Evolutionary conservation across 805 yeast genomes (phyloP).

Genomic region (Cyberlindnera xylosilytica): DNA sequence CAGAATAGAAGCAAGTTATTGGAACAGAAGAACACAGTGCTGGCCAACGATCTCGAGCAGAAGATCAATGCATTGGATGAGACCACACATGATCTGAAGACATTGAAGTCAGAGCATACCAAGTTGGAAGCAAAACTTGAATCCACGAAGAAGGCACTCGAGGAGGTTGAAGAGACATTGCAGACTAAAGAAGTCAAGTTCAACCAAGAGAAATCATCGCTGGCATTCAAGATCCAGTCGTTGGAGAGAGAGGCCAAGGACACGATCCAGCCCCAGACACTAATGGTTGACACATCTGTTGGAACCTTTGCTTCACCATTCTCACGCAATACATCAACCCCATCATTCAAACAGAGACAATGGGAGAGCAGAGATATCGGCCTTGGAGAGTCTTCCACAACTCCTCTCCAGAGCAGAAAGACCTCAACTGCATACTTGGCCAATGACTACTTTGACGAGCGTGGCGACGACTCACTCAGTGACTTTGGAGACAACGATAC

Average conservation of each 20-base stretch:
- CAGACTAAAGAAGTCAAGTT: slow-evolving; percentile 18
- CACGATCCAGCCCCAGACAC: slow-evolving; percentile 17
- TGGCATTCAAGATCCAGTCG: slow-evolving; percentile 19
- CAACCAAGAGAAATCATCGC: slow-evolving; percentile 16
- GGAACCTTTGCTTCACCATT: slow-evolving; percentile 6
- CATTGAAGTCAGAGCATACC: slow-evolving; percentile 26
- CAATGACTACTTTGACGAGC: slow-evolving; percentile 16
- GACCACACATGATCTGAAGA: slow-evolving; percentile 19
- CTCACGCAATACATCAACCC: slow-evolving; percentile 17
- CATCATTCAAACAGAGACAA: slow-evolving; percentile 16
- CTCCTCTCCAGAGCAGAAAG: slow-evolving; percentile 37
- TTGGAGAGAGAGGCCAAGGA: slow-evolving; percentile 21
- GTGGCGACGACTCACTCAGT: slow-evolving; percentile 12
- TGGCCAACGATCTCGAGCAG: slow-evolving; percentile 30
- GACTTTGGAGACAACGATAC: slow-evolving; percentile 15
- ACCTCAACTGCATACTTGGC: slow-evolving; percentile 14
- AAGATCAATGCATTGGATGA: slow-evolving; percentile 25
- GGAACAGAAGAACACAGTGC: slow-evolving; percentile 25
- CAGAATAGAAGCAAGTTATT: slow-evolving; percentile 27
- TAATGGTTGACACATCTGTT: slow-evolving; percentile 10
- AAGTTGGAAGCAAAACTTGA: slow-evolving; percentile 21
- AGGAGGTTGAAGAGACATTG: slow-evolving; percentile 25
- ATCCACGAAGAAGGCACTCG: slow-evolving; percentile 25
- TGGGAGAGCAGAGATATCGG: slow-evolving; percentile 32
- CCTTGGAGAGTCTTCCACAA: slow-evolving; percentile 46